Base-by-base conservation (phyloP, 441 rosid genomes). In the Pelargonium fulgidum region DNA sequence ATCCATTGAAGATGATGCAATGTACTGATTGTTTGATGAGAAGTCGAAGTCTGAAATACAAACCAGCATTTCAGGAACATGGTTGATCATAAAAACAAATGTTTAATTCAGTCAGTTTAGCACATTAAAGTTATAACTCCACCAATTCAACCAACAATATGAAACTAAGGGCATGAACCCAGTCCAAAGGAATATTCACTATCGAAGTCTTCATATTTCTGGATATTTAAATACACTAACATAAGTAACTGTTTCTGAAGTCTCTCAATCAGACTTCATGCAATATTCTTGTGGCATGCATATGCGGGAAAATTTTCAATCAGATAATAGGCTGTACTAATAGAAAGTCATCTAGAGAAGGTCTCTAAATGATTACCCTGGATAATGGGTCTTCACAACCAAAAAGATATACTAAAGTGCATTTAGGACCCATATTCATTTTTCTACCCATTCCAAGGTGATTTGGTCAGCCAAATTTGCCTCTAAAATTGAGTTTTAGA, bases 1-100 rank as follows among this genome's bases (percentile, higher is more conserved):
- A 80, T 93, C 99, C 84, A 82, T 66, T 33, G 96, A 91, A 24
- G 99, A 82, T 4, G 99, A 93, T 19, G 99, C 99, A 13, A 93
- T 87, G 74, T 91, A 91, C 70, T 91, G 97, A 81, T 93, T 91
- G 84, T 91, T 93, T 70, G 99, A 91, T 17, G 99, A 82, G 86
- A 93, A 91, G 81, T 91, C 96, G 78, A 93, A 93, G 71, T 93
- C 99, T 93, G 97, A 75, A 80, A 72, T 64, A 62, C 26, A 59
- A 47, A 58, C 26, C 75, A 67, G 42, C 44, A 58, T 20, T 62
- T 75, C 59, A 73, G 75, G 58, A 79, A 74, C 61, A 68, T 65
- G 52, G 41, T 56, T 58, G 58, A 70, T 62, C 20, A 62, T 67
- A 73, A 67, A 24, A 48, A 13, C n/a, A n/a, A n/a, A n/a, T n/a